Evolutionary conservation across 164 flowering plant genomes (phyloP).

Genomic region (Magnolia officinalis): DNA sequence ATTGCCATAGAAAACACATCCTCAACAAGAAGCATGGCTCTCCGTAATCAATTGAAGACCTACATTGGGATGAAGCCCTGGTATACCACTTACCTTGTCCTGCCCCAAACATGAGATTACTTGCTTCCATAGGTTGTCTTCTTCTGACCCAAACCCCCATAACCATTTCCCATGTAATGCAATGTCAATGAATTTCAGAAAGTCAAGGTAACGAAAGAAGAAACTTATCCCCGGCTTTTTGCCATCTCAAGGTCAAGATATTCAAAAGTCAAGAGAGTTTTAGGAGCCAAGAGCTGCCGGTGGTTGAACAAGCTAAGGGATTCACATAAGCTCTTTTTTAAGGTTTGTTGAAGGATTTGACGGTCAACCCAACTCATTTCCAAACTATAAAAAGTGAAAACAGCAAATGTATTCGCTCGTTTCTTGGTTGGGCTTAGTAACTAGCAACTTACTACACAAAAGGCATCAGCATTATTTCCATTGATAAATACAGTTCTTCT

Average conservation of each 20-base stretch:
- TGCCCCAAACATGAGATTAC: no score
- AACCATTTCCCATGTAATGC: background rate
- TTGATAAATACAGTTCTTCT: background rate
- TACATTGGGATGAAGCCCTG: no score
- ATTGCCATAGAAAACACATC: no score
- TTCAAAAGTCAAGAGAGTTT: background rate
- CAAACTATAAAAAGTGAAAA: background rate
- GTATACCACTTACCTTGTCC: no score
- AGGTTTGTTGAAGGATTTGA: no score
- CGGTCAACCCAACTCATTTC: background rate
- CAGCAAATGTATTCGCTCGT: background rate
- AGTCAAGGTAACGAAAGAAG: background rate
- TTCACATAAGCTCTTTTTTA: no score
- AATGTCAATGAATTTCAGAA: background rate
- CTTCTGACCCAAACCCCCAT: background rate
- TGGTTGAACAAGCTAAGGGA: no score
- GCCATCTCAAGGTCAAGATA: background rate
- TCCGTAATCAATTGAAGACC: no score
- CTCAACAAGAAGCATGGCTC: no score
- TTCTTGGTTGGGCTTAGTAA: background rate
- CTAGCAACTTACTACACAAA: background rate
- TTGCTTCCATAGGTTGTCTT: background rate
- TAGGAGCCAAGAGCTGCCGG: background rate
- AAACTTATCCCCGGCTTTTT: background rate
- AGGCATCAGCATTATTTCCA: background rate